Base-by-base conservation (phyloP, 371 early-diverging fungal genomes). In the Fennellomyces sp. region DNA sequence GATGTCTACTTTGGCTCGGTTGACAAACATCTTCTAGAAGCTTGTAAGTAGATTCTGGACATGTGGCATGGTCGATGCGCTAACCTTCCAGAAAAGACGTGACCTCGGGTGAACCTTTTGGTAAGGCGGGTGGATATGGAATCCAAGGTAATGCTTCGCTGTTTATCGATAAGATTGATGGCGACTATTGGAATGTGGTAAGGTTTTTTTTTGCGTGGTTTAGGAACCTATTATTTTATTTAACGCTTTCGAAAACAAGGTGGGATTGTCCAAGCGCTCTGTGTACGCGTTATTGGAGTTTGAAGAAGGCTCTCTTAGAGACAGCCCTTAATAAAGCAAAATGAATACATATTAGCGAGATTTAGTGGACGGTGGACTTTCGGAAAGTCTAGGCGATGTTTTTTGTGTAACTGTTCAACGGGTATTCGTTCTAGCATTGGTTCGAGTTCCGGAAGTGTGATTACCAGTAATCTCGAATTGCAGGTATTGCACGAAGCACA, bases 111-210 rank as follows among this genome's bases (percentile, higher is more conserved):
- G 78, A 81, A 52, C 73, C 78, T 25, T 71, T 78, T 64, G 93
- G 91, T 64, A 94, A 94, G 78, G 93, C 95, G 11, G 95, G 95
- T 7, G 88, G 82, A 2, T 95, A 95, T 66, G 95, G 92, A 5
- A 90, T 91, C 67, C 95, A 94, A 78, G 86, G 88, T 11, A 68
- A 84, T 17, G 93, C 89, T 8, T 67, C 91, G 5, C 60, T 89
- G 51, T 85, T 95, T 62, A 80, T 95, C 28, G 78, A 83, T 65
- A 72, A 82, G n/a, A 92, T 94, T 52, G 65, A 88, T 7, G 94
- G 94, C 26, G 88, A 88, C 58, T 86, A 81, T 42, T 89, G 87
- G 85, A 88, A 87, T 60, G 91, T 88, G 39, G 84, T 83, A 75
- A 73, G 83, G 48, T 21, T 8, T 19, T 1, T 2, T 28, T 42